Evolutionary conservation across 2,329 filamentous ascomycete genomes (phyloP).

Genomic region (Westerdykella ornata): DNA sequence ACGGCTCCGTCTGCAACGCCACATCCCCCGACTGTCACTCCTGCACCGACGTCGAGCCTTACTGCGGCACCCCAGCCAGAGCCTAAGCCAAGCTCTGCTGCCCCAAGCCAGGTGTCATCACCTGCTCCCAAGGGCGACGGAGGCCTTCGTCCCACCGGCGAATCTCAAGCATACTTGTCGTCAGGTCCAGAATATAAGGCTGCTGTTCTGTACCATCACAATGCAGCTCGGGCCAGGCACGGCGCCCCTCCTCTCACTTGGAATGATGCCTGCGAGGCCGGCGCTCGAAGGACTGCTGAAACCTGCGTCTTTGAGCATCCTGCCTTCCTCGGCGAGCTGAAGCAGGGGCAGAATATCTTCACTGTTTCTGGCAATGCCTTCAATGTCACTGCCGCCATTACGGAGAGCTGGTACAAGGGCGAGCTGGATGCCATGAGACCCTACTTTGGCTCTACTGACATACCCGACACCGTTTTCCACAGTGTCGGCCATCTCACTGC

Average conservation of each 20-base stretch:
- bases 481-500: conserved; percentile 34
- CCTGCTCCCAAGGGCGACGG: background rate
- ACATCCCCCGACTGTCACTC: background rate
- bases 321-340: conserved; percentile 26
- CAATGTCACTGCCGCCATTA: conserved; percentile 62
- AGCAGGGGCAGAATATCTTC: conserved; percentile 91
- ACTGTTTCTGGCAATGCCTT: conserved; percentile 50
- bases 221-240: conserved; percentile 79
- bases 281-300: conserved; percentile 64
- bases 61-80: background rate
- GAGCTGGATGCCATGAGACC: conserved; percentile 56
- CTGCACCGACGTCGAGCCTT: conserved; percentile 1
- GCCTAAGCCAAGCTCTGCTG: background rate
- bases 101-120: background rate
- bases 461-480: conserved; percentile 42
- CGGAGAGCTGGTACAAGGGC: conserved; percentile 82
- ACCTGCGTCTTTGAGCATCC: conserved; percentile 66
- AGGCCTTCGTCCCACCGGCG: conserved; percentile 10
- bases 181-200: conserved; percentile 24
- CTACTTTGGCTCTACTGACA: conserved; percentile 53
- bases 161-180: conserved; percentile 20
- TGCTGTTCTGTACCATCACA: conserved; percentile 63
- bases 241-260: conserved; percentile 59
- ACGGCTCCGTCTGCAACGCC: background rate
- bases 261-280: conserved; percentile 52